Conservation (phyloP, 345 rosid genomes). For the Adansonia digitata region DNA sequence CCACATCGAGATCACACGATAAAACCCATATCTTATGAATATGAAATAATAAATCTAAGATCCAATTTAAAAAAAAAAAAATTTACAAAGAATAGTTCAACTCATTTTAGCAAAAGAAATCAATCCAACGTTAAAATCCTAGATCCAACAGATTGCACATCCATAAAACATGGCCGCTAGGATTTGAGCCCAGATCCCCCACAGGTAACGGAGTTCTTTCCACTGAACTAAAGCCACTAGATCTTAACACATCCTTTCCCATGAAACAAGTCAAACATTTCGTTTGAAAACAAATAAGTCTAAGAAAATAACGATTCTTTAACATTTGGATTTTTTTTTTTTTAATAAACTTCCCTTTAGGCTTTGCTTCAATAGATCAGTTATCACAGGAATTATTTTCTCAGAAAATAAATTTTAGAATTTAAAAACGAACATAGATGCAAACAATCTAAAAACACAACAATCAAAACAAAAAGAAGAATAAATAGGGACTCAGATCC, state of each 20-base stretch:
- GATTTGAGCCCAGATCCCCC: constrained; percentile 70
- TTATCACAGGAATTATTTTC: background rate
- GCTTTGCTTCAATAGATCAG: background rate
- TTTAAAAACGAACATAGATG: background rate
- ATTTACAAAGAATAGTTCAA: background rate
- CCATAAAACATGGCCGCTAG: constrained; percentile 42
- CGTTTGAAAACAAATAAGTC: background rate
- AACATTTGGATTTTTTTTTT: background rate
- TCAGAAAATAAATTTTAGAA: background rate
- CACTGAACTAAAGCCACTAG: constrained; percentile 23
- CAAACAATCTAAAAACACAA: background rate
- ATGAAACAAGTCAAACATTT: background rate
- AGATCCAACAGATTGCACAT: background rate
- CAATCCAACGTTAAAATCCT: background rate
- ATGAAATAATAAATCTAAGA: too few species aligned
- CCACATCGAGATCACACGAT: background rate
- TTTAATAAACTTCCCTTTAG: background rate
- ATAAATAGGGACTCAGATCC: background rate
- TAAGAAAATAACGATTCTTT: background rate
- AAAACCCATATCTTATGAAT: background rate
- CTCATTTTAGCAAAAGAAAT: background rate
- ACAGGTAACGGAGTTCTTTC: constrained; percentile 18
- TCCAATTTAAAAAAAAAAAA: background rate
- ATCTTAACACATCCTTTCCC: background rate
- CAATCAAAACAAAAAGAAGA: background rate